A percentile compares a stretch with the other conserved stretches of the same genome.
phyloP scores from a whole-genome alignment of 495 filamentous ascomycete genomes.

The Penicillium canescens region DNA sequence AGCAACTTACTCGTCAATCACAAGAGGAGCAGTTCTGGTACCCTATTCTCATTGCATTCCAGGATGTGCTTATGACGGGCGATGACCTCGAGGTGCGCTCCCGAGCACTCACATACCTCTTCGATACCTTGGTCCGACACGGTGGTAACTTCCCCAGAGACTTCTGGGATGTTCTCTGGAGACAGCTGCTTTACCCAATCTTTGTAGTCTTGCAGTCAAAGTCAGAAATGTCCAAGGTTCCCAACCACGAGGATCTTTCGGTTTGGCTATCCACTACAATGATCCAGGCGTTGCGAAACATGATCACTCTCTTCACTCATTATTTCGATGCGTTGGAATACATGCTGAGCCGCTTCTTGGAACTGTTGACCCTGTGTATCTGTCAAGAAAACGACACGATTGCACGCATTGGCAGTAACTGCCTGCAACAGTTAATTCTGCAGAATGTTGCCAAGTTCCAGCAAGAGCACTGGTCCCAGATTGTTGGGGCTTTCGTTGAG shows the following conservation, averaged over 20 bases:
- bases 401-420: constrained; percentile 96
- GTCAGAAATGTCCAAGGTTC: constrained; percentile 90
- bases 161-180: constrained; percentile 98
- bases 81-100: constrained; percentile 98
- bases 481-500: constrained; percentile 93
- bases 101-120: constrained; percentile 87
- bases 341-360: constrained; percentile 94
- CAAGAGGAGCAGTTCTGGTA: constrained; percentile 99
- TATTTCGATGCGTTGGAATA: constrained; percentile 95
- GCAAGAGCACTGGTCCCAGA: constrained; percentile 84
- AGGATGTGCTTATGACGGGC: constrained; percentile 98
- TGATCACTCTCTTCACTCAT: constrained; percentile 98
- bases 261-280: constrained; percentile 99
- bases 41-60: constrained; percentile 94
- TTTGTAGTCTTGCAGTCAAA: constrained; percentile 97
- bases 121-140: constrained; percentile 86
- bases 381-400: constrained; percentile 99
- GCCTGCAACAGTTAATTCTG: constrained; percentile 90
- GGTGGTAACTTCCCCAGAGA: constrained; percentile 89
- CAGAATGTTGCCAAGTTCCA: constrained; percentile 93
- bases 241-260: constrained; percentile 91
- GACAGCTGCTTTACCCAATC: constrained; percentile 93
- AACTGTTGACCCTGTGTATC: constrained; percentile 91
- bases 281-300: constrained; percentile 97
- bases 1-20: constrained; percentile 57